Conservation (phyloP, 225 moss, liverwort and hornwort genomes). For the Climacium dendroides region DNA sequence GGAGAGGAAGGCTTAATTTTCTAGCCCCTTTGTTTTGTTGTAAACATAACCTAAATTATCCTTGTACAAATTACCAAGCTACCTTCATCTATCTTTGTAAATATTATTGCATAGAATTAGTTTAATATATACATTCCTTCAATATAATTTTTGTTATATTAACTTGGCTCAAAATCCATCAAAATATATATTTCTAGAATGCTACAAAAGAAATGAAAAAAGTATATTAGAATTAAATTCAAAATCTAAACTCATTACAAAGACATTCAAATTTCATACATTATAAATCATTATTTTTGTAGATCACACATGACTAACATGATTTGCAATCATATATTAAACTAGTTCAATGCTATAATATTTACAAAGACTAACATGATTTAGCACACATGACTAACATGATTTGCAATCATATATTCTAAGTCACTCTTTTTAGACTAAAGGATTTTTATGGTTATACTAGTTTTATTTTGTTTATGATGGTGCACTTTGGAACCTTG, state of each 20-base stretch:
- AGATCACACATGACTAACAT: too few species aligned
- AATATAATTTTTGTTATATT: not conserved
- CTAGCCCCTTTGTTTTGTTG: not conserved
- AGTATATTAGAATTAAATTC: not conserved
- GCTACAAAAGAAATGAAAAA: accelerated
- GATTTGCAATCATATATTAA: too few species aligned
- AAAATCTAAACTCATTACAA: not conserved
- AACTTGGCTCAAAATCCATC: not conserved
- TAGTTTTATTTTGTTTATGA: not conserved
- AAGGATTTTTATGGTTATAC: not conserved
- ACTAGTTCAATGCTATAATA: too few species aligned
- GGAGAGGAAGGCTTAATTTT: not conserved
- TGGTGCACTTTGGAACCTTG: not conserved
- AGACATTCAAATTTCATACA: not conserved
- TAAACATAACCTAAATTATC: not conserved
- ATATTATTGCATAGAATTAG: not conserved
- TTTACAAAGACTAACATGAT: too few species aligned
- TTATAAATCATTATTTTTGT: not conserved
- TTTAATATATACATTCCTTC: not conserved
- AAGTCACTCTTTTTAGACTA: not conserved
- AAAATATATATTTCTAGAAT: not conserved
- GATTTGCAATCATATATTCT: not conserved
- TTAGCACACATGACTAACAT: not conserved
- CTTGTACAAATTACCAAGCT: too few species aligned
- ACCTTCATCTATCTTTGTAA: not conserved